Base-by-base conservation (phyloP, 805 yeast genomes). In the Candida koratica region DNA sequence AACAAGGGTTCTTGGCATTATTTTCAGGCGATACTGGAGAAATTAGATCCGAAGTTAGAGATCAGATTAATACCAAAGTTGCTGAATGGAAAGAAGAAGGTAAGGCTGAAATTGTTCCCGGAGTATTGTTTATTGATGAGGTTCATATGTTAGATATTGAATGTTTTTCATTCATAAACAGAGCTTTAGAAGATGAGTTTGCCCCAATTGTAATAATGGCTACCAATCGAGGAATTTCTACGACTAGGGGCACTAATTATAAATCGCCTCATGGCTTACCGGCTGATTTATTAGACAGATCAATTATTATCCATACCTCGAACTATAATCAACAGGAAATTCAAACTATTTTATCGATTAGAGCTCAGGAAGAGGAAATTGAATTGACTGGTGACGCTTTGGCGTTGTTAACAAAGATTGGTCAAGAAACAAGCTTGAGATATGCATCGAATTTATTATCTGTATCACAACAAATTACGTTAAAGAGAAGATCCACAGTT, bases 61-160 rank as follows among this genome's bases (percentile, higher is more conserved):
- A 86, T 49, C 97, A 93, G 68, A 94, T 93, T 57, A 93, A 93
- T 66, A 81, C 89, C 28, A 89, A 93, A 65, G 96, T 93, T 36
- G 95, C 94, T 14, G 97, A 93, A 64, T 93, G 97, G 95, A 87
- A 84, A 53, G 97, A 93, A 65, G 97, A 93, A 70, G 97, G 98
- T 42, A 93, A 93, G 61, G 98, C 98, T 8, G 94, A 90, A 58
- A 87, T 93, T 46, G 87, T 87, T 27, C 97, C 98, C 10, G 99
- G 99, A 51, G 99, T 93, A 16, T 69, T 93, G 51, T 93, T 93
- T 62, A 93, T 93, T 50, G 99, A 93, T 64, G 99, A 93, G 67
- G 97, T 89, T 28, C 94, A 93, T 67, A 93, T 93, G 98, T 73
- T 93, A 51, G 98, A 93, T 58, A 82, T 93, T 45, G 99, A 93